A percentile compares a stretch with the other conserved stretches of the same genome.
Evolutionary conservation across 169 alveolate species (phyloP).

Genomic region (Neospora caninum): DNA sequence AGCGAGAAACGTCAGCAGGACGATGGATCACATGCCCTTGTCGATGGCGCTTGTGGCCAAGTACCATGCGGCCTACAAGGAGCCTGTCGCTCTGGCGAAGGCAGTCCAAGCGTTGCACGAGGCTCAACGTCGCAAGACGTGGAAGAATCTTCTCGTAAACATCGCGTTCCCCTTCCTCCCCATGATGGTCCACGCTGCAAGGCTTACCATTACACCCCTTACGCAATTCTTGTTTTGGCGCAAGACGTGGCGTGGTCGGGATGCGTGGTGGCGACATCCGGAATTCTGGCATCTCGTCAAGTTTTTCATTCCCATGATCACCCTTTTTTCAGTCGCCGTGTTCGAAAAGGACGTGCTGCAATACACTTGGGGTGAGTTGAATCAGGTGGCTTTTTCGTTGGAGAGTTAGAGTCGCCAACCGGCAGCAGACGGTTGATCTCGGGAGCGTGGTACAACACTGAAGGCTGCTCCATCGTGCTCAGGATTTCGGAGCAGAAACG

Average conservation of each 20-base stretch:
- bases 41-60: slow-evolving; percentile 8
- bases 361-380: slow-evolving; percentile 67
- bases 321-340: slow-evolving; percentile 44
- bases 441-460: too few relatives aligned
- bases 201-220: slow-evolving; percentile 35
- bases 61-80: slow-evolving; percentile 48
- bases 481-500: too few relatives aligned
- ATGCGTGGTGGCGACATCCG: slow-evolving; percentile 66
- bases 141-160: slow-evolving; percentile 26
- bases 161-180: slow-evolving; percentile 50
- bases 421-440: too few relatives aligned
- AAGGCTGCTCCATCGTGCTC: too few relatives aligned
- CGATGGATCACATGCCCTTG: slow-evolving; percentile 22
- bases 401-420: neutral
- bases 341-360: slow-evolving; percentile 37
- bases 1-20: slow-evolving; percentile 1
- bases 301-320: slow-evolving; percentile 48
- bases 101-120: slow-evolving; percentile 40
- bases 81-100: slow-evolving; percentile 55
- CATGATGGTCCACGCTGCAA: slow-evolving; percentile 29
- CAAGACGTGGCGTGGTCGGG: slow-evolving; percentile 54
- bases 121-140: slow-evolving; percentile 56
- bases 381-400: too few relatives aligned
- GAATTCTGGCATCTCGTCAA: slow-evolving; percentile 57
- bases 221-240: slow-evolving; percentile 44